Percentiles rank a stretch among this genome's conserved stretches.
phyloP scores from a whole-genome alignment of 2,329 filamentous ascomycete genomes.

The Aspergillus eucalypticola region DNA sequence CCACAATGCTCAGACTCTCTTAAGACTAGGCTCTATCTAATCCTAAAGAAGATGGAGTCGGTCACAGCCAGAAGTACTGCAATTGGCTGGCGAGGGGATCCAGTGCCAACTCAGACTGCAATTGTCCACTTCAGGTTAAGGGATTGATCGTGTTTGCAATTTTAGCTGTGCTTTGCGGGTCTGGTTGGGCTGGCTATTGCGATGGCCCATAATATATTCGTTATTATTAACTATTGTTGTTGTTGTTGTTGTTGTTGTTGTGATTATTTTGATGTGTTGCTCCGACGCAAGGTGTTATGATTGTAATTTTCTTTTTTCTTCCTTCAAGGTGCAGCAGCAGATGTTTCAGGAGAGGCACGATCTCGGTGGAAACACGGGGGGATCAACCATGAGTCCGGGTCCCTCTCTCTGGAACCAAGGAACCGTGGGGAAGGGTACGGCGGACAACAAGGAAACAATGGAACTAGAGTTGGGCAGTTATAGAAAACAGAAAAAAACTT shows the following conservation, averaged over 20 bases:
- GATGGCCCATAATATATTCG: background rate
- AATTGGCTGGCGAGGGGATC: slow-evolving; percentile 6
- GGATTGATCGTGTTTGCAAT: background rate
- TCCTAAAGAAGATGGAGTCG: background rate
- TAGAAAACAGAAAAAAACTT: too few species aligned
- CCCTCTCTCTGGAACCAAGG: background rate
- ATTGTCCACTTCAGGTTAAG: background rate
- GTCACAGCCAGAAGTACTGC: background rate
- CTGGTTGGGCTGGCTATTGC: background rate
- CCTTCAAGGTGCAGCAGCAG: background rate
- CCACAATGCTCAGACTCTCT: background rate
- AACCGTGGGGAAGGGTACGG: background rate
- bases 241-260: too few species aligned
- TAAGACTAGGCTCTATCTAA: background rate
- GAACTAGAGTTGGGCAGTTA: background rate
- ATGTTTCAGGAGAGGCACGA: slow-evolving; percentile 1
- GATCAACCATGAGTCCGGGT: background rate
- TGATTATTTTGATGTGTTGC: background rate
- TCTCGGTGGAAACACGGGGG: slow-evolving; percentile 1
- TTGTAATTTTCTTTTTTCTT: background rate
- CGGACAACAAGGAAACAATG: background rate
- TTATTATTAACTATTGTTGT: too few species aligned
- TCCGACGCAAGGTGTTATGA: background rate
- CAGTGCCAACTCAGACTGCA: slow-evolving; percentile 7
- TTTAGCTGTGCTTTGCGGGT: background rate